phyloP scores from a whole-genome alignment of 352 stramenopile species.

The Phytophthora meadii region DNA sequence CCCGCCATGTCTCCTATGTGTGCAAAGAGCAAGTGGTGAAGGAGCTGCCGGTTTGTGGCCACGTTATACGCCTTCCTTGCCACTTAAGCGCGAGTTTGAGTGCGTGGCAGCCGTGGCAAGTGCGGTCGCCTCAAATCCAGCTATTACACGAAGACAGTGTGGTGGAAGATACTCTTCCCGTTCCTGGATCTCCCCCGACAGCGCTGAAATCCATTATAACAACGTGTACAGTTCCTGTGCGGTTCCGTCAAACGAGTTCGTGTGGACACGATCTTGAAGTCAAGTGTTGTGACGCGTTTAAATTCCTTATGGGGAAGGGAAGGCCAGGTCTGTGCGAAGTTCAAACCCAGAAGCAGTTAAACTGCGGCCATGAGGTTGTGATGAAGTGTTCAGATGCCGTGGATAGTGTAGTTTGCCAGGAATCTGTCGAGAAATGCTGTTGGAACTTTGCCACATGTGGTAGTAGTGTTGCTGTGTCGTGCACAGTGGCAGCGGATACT shows the following conservation, averaged over 20 bases:
- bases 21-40: slow-evolving; percentile 46
- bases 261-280: slow-evolving; percentile 71
- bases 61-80: slow-evolving; percentile 53
- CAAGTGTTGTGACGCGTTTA: slow-evolving; percentile 59
- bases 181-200: slow-evolving; percentile 33
- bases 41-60: slow-evolving; percentile 51
- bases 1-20: slow-evolving; percentile 31
- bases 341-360: slow-evolving; percentile 38
- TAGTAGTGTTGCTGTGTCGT: slow-evolving; percentile 35
- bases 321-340: slow-evolving; percentile 28
- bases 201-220: slow-evolving; percentile 40
- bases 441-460: slow-evolving; percentile 65
- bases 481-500: slow-evolving; percentile 21
- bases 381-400: slow-evolving; percentile 52
- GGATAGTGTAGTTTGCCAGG: slow-evolving; percentile 37
- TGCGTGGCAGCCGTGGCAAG: slow-evolving; percentile 62
- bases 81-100: slow-evolving; percentile 32
- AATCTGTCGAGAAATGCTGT: slow-evolving; percentile 53
- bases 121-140: slow-evolving; percentile 18
- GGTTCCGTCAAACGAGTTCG: slow-evolving; percentile 43
- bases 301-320: slow-evolving; percentile 34
- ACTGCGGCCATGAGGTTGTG: slow-evolving; percentile 51
- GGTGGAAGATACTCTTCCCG: slow-evolving; percentile 43
- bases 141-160: slow-evolving; percentile 46
- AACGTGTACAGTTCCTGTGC: slow-evolving; percentile 43